These are phyloP conservation scores for Metschnikowia colocasiae DNA, from an alignment of 805 yeast genomes.

Conservation along the genomic window DNA sequence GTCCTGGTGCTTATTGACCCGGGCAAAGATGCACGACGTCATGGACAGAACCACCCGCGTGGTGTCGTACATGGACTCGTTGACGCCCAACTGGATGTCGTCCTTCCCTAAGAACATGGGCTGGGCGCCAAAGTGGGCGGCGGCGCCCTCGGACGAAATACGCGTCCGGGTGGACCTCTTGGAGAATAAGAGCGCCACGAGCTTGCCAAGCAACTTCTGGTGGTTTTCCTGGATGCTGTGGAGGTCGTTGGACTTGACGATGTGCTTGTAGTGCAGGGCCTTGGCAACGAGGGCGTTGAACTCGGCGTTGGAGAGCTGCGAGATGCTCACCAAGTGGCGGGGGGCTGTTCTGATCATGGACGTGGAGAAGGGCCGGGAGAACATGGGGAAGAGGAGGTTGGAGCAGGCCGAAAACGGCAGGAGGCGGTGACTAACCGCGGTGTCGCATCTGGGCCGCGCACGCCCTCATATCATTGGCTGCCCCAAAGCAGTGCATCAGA, in stretches of 20 bases:
- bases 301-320: conserved; percentile 72
- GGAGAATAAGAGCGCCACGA: conserved; percentile 78
- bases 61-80: conserved; percentile 87
- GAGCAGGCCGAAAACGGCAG: conserved; percentile 13
- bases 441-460: conserved; percentile 15
- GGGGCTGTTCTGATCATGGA: conserved; percentile 20
- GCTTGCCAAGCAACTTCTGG: conserved; percentile 67
- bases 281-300: conserved; percentile 65
- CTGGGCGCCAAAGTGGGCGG: conserved; percentile 86
- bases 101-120: conserved; percentile 97
- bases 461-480: conserved; percentile 6
- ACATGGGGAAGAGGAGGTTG: conserved; percentile 7
- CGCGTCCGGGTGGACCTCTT: conserved; percentile 96
- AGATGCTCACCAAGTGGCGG: conserved; percentile 79
- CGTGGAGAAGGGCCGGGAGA: conserved; percentile 14
- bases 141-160: conserved; percentile 92
- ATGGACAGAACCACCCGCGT: conserved; percentile 87
- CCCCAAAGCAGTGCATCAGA: too few relatives aligned
- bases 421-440: conserved; percentile 18
- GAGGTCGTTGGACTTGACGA: conserved; percentile 52
- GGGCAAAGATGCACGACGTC: conserved; percentile 97
- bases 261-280: conserved; percentile 64
- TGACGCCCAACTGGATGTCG: conserved; percentile 94
- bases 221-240: conserved; percentile 34
- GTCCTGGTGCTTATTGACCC: conserved; percentile 83